Percentiles rank a stretch among this genome's conserved stretches.
phyloP scores from a whole-genome alignment of 192 early-diverging fungal genomes.

The Coemansia sp. region DNA sequence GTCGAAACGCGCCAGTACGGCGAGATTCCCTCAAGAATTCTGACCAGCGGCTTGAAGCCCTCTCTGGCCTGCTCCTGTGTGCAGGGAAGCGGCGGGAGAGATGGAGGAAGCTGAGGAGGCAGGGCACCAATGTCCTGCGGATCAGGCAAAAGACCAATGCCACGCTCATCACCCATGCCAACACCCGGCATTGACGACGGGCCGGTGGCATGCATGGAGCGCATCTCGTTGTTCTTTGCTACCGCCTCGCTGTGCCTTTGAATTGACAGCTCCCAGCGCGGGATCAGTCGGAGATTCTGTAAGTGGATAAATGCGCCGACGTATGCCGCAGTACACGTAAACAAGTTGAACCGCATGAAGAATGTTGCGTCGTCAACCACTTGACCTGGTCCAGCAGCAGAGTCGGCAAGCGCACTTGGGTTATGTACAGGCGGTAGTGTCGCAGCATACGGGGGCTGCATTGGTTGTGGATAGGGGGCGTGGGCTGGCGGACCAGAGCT shows the following conservation, averaged over 20 bases:
- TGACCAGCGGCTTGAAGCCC: slow-evolving; percentile 34
- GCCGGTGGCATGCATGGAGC: slow-evolving; percentile 4
- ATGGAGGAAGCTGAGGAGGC: slow-evolving; percentile 25
- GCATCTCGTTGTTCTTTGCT: slow-evolving; percentile 23
- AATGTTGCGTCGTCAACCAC: slow-evolving; percentile 40
- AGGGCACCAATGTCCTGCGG: slow-evolving; percentile 25
- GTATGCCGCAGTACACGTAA: slow-evolving; percentile 28
- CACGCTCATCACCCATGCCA: slow-evolving; percentile 7
- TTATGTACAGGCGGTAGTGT: slow-evolving; percentile 5
- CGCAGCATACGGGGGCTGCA: slow-evolving; percentile 7
- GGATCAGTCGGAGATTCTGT: slow-evolving; percentile 31
- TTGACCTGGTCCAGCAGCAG: slow-evolving; percentile 20
- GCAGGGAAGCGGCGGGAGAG: slow-evolving; percentile 34
- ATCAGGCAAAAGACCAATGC: slow-evolving; percentile 25
- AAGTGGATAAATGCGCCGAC: slow-evolving; percentile 37
- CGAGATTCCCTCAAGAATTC: slow-evolving; percentile 32
- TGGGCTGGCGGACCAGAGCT: slow-evolving; percentile 6
- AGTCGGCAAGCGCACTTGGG: slow-evolving; percentile 15
- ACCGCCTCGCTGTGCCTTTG: slow-evolving; percentile 20
- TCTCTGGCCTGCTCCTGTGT: slow-evolving; percentile 40
- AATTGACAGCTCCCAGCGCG: slow-evolving; percentile 33
- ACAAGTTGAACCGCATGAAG: slow-evolving; percentile 41
- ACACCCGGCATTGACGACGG: slow-evolving; percentile 2
- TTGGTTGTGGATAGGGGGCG: slow-evolving; percentile 13
- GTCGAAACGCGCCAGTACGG: slow-evolving; percentile 41